Conservation (phyloP, 495 filamentous ascomycete species). For the Clavariopsis aquatica region DNA sequence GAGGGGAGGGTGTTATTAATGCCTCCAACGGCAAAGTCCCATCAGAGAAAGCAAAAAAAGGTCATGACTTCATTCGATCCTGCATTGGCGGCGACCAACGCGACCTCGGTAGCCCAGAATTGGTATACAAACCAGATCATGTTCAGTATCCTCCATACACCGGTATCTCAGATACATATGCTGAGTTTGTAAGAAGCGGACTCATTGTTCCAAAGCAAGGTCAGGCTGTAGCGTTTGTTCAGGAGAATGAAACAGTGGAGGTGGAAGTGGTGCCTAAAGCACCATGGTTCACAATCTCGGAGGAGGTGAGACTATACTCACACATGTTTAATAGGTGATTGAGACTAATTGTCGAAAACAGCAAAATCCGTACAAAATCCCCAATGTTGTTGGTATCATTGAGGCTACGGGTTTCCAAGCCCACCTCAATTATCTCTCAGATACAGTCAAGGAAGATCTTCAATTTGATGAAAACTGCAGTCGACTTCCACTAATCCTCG, state of each 20-base stretch:
- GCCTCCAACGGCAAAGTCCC: conserved; percentile 62
- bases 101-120: conserved; percentile 50
- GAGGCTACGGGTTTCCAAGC: conserved; percentile 78
- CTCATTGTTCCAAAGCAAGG: conserved; percentile 57
- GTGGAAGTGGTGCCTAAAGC: not conserved
- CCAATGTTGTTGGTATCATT: conserved; percentile 65
- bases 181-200: conserved; percentile 67
- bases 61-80: conserved; percentile 56
- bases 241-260: not conserved
- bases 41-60: conserved; percentile 52
- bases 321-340: not conserved
- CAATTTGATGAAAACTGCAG: conserved; percentile 56
- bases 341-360: not conserved
- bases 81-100: conserved; percentile 66
- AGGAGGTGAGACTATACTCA: not conserved
- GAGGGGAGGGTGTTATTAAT: conserved; percentile 56
- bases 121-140: conserved; percentile 43
- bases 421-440: conserved; percentile 60
- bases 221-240: conserved; percentile 28
- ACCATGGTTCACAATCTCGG: not conserved
- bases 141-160: conserved; percentile 59
- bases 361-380: conserved; percentile 37
- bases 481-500: conserved; percentile 68
- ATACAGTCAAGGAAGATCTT: conserved; percentile 56
- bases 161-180: conserved; percentile 69